Conservation (phyloP, 2,329 filamentous ascomycete genomes). For the Epichloe sibirici region DNA sequence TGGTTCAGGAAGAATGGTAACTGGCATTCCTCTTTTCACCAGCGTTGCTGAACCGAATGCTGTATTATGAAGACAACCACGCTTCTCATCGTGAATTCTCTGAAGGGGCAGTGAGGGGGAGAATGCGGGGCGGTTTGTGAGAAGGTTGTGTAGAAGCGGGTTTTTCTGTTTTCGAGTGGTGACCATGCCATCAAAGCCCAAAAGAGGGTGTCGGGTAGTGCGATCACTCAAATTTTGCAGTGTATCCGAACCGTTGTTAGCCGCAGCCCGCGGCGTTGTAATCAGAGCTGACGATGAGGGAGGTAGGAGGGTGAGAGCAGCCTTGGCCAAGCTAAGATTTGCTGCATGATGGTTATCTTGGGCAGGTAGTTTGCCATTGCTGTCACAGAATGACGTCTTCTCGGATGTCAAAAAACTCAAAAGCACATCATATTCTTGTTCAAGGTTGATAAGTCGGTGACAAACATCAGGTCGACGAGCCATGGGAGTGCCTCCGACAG, state of each 20-base stretch:
- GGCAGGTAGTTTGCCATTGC: neutral
- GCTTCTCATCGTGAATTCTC: constrained; percentile 35
- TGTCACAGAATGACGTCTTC: constrained; percentile 6
- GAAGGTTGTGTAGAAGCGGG: constrained; percentile 84
- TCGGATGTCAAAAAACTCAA: constrained; percentile 41
- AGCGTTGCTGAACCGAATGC: constrained; percentile 54
- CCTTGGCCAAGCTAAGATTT: constrained; percentile 63
- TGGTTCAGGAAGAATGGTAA: constrained; percentile 72
- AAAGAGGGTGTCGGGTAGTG: constrained; percentile 38
- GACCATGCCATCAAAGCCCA: constrained; percentile 35
- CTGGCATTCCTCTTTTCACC: constrained; percentile 79
- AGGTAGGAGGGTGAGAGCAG: constrained; percentile 64
- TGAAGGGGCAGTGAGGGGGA: constrained; percentile 80
- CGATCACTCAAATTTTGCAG: neutral
- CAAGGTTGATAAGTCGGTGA: constrained; percentile 70
- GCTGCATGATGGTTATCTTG: constrained; percentile 38
- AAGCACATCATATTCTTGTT: constrained; percentile 72
- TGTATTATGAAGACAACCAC: constrained; percentile 19
- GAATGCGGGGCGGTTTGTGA: constrained; percentile 87
- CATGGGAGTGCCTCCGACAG: constrained; percentile 72
- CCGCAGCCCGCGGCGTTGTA: constrained; percentile 75
- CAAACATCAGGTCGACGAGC: constrained; percentile 24
- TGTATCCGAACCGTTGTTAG: constrained; percentile 24
- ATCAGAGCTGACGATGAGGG: constrained; percentile 78
- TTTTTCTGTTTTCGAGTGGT: constrained; percentile 52